Base-by-base conservation (phyloP, 805 yeast species). In the Candida sakaeoensis region DNA sequence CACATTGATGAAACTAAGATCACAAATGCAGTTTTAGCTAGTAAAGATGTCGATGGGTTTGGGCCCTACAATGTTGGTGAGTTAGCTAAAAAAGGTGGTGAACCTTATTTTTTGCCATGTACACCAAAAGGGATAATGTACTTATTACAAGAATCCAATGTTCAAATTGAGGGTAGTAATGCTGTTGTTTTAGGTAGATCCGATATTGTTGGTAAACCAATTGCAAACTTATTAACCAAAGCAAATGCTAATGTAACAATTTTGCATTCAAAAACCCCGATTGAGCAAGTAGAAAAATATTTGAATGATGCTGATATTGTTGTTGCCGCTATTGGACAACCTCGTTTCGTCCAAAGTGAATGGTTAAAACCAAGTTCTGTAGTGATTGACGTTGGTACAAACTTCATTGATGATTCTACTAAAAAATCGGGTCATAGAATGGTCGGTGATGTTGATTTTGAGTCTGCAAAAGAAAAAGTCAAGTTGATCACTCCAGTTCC, bases 151-250 rank as follows among this genome's bases (percentile, higher is more conserved):
- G 71, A 75, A 46, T 70, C 84, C 23, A 74, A 77, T 14, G 74
- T 82, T 16, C 60, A 65, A 7, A 56, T 85, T 33, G 56, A 65
- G 23, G 93, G 93, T 46, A 74, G 80, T 44, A 73, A 78, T 53
- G 91, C 90, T n/a, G 93, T 85, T 30, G 89, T 85, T 16, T 65
- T 85, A 47, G 95, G 95, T 36, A 75, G 95, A 64, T 82, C 90
- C 27, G 91, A 85, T 61, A 85, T 85, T 49, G 95, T 85, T 22
- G 95, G 95, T 45, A 76, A 81, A 39, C 95, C 95, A 29, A 78
- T 85, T 42, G 79, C 91, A 31, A 75, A 81, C 25, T 66, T 85
- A 58, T 68, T 85, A 53, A 81, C 77, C 53, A 78, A 79, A 57
- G 77, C 77, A 47, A 74, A 85, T 56, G 88, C 91, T 38, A 83